These are phyloP conservation scores for Phytophthora quininea DNA, from an alignment of 352 stramenopile species.

Conservation along the genomic window DNA sequence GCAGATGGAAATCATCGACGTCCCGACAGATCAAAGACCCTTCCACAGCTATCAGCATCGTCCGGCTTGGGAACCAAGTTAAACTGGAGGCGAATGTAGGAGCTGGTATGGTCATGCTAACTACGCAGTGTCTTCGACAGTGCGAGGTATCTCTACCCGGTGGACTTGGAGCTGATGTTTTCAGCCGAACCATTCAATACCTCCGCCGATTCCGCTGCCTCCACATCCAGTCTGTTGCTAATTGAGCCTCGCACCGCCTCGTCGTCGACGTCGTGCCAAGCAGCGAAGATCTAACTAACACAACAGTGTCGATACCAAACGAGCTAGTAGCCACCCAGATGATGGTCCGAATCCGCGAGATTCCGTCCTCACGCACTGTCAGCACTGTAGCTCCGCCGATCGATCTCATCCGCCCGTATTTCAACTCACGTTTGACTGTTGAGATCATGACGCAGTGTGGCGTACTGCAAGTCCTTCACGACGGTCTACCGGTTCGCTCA, in stretches of 20 bases:
- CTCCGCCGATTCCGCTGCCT: conserved; percentile 39
- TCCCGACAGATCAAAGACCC: neutral
- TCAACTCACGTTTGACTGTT: conserved; percentile 54
- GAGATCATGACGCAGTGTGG: conserved; percentile 54
- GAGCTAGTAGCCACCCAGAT: conserved; percentile 44
- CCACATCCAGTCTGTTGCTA: conserved; percentile 46
- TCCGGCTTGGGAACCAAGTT: conserved; percentile 13
- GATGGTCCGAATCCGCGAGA: conserved; percentile 52
- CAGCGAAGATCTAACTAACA: conserved; percentile 13
- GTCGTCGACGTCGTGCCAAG: conserved; percentile 30
- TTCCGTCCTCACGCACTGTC: conserved; percentile 31
- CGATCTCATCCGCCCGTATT: conserved; percentile 52
- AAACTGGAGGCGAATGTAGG: conserved; percentile 41
- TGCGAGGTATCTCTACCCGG: conserved; percentile 62
- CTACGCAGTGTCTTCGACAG: conserved; percentile 34
- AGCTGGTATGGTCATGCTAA: conserved; percentile 31
- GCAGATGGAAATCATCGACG: conserved; percentile 22
- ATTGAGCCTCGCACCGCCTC: conserved; percentile 51
- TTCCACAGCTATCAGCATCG: neutral
- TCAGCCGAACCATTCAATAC: conserved; percentile 64
- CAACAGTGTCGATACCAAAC: conserved; percentile 32
- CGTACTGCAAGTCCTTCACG: conserved; percentile 57
- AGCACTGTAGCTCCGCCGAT: conserved; percentile 29
- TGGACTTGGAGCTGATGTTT: conserved; percentile 78
- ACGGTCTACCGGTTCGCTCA: conserved; percentile 41